phyloP scores from a whole-genome alignment of 371 early-diverging fungal genomes.

The Mucor velutinosus region DNA sequence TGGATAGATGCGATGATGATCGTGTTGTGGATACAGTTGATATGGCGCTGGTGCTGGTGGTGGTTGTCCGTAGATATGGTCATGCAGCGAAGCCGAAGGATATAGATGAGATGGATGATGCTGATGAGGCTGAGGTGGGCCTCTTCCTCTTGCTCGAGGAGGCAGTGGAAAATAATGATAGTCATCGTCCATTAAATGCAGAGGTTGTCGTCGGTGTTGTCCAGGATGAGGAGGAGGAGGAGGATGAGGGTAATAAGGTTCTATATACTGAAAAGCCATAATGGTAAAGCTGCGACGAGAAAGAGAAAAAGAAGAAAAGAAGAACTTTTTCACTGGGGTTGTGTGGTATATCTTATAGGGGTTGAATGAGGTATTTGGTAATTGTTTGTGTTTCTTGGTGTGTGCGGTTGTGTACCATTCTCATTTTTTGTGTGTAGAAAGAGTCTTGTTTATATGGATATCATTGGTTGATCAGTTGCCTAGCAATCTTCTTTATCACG shows the following conservation, averaged over 20 bases:
- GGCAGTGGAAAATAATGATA: neutral
- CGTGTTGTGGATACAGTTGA: no score
- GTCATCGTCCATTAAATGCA: neutral
- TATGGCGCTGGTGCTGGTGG: neutral
- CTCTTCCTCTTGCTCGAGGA: neutral
- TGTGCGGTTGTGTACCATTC: conserved; percentile 2
- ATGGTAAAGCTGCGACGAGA: neutral
- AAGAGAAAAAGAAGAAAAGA: neutral
- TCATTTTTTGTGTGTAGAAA: neutral
- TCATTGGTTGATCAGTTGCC: neutral
- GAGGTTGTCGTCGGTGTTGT: neutral
- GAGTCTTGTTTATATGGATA: neutral
- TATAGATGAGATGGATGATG: neutral
- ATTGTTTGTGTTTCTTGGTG: conserved; percentile 2
- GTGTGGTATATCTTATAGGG: neutral
- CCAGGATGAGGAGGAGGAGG: neutral
- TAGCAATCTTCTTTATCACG: neutral
- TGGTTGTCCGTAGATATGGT: neutral
- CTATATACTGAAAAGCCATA: neutral
- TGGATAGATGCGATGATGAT: neutral
- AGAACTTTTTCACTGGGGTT: neutral
- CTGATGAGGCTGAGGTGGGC: no score
- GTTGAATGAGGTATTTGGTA: neutral
- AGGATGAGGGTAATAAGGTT: neutral
- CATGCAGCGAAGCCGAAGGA: neutral